phyloP scores from a whole-genome alignment of 352 stramenopile genomes.

The Globisporangium middletonii region DNA sequence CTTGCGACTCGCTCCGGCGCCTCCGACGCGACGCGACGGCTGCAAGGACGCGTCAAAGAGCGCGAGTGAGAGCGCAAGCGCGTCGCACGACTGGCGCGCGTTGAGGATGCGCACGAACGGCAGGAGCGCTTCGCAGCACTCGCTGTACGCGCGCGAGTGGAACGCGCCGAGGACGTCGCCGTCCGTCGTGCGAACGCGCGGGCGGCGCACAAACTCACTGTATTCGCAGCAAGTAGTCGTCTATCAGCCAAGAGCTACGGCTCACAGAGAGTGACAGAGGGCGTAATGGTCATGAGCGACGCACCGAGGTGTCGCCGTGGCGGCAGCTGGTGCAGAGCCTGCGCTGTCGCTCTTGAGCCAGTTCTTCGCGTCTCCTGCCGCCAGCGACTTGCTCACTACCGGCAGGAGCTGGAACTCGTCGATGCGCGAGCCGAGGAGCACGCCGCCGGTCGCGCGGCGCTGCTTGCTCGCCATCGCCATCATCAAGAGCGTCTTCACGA shows the following conservation, averaged over 20 bases:
- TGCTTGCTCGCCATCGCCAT: constrained; percentile 38
- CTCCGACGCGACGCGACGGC: not conserved
- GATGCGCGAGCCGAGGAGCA: constrained; percentile 6
- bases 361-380: constrained; percentile 3
- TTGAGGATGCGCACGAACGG: constrained; percentile 48
- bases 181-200: constrained; percentile 35
- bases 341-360: constrained; percentile 7
- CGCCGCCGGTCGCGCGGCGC: not conserved
- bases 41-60: constrained; percentile 19
- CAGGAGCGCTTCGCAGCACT: constrained; percentile 29
- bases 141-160: constrained; percentile 37
- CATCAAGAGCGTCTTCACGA: constrained; percentile 75
- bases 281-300: not conserved
- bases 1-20: constrained; percentile 1
- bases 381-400: constrained; percentile 2
- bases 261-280: not conserved
- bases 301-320: not conserved
- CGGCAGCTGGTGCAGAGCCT: not conserved
- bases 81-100: constrained; percentile 64
- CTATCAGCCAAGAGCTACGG: too few relatives aligned
- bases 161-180: constrained; percentile 52
- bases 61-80: constrained; percentile 38
- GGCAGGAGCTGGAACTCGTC: constrained; percentile 14
- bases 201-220: constrained; percentile 56
- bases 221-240: not conserved